Conservation (phyloP, 2,329 filamentous ascomycete genomes). For the Cadophora luteo-olivacea region DNA sequence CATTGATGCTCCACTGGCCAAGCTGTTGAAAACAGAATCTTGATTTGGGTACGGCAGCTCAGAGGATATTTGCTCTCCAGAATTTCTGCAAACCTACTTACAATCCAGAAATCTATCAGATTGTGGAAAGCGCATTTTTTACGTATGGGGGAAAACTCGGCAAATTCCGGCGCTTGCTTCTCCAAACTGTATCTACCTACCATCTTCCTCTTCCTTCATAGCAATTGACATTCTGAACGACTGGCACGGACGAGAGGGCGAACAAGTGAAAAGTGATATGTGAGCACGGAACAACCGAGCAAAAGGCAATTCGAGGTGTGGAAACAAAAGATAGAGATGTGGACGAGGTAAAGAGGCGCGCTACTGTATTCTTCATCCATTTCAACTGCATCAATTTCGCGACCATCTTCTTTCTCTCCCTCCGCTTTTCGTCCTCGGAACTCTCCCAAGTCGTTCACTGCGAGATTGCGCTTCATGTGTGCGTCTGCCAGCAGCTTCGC, state of each 20-base stretch:
- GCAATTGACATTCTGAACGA: slow-evolving; percentile 41
- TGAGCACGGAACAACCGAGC: slow-evolving; percentile 34
- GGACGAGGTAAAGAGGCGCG: slow-evolving; percentile 34
- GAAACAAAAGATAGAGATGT: slow-evolving; percentile 31
- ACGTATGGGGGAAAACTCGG: slow-evolving; percentile 27
- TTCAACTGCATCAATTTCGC: slow-evolving; percentile 29
- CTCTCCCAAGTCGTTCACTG: slow-evolving; percentile 30
- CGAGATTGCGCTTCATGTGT: slow-evolving; percentile 37
- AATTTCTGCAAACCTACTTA: slow-evolving; percentile 11
- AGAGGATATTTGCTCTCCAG: not conserved
- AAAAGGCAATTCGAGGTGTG: slow-evolving; percentile 26
- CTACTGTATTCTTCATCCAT: slow-evolving; percentile 28
- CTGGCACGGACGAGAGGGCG: slow-evolving; percentile 33
- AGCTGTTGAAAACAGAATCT: not conserved
- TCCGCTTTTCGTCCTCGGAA: slow-evolving; percentile 24
- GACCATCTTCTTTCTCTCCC: slow-evolving; percentile 24
- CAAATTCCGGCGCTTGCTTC: slow-evolving; percentile 33
- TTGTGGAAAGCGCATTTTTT: slow-evolving; percentile 19
- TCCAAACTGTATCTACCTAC: slow-evolving; percentile 35
- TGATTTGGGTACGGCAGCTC: not conserved
- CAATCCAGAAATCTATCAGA: slow-evolving; percentile 17
- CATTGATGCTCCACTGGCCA: slow-evolving; percentile 3
- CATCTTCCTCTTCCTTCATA: slow-evolving; percentile 37
- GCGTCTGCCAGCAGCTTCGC: slow-evolving; percentile 32
- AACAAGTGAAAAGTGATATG: slow-evolving; percentile 39